Evolutionary conservation across 1,284 basidiomycete species (phyloP), one percentile per base, ranked within the genome.

Genomic region (Earliella scabrosa): DNA sequence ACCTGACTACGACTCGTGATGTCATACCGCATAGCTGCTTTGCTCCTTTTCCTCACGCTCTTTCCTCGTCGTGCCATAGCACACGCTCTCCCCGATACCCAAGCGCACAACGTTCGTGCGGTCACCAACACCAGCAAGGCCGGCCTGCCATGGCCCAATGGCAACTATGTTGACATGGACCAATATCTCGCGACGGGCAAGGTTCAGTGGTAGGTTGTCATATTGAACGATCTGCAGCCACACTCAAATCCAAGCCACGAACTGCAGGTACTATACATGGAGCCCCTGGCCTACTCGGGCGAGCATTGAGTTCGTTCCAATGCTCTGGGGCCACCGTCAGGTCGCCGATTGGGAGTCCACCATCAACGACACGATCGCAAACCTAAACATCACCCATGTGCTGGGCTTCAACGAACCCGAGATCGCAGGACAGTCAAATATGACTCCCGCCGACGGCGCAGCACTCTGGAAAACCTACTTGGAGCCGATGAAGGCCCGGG

Each of bases 351-450:
- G 71, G 64, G 52, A 64, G 26, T 52, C 49, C 9, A 68, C 61
- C 34, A 71, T 75, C 50, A 71, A 73, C 54, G 31, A 56, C 24
- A 72, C 72, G 2, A 68, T 75, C 45, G 21, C 54, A 18, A 26
- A 40, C 14, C 56, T 60, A 16, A 52, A 66, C 39, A 63, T 68
- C 38, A 68, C 66, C 5, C 63, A 68, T 43, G 64, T 68, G 6
- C 66, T 75, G 0, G 71, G 68, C 7, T 72, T 75, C 64, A 76
- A 75, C 64, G 74, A 75, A 66, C 73, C 71, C 14, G 63, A 74
- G 44, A 66, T 70, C 49, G 13, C 56, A 20, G 62, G 61, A 8
- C 75, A 73, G 58, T 71, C 74, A n/a, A 75, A 75, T 54, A 58
- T 75, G 38, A 60, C 68, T 3, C 64, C 71, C 0, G 49, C 63